Percentiles rank a stretch among this genome's conserved stretches.
Conservation (phyloP, 345 rosid genomes). For the Anacardium occidentale region DNA sequence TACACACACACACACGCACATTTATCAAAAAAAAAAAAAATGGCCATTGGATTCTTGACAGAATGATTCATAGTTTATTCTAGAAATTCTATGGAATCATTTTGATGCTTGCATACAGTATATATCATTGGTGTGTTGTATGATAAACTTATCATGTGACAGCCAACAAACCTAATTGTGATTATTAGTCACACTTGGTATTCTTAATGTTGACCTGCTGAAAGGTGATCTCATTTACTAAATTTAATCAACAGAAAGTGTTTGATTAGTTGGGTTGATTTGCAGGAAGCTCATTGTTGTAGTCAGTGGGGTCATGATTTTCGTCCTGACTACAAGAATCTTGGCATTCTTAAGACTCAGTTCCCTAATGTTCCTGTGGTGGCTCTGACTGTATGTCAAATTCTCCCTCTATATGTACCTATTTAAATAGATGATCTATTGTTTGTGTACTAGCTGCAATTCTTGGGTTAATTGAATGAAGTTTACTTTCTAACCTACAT, state of each 20-base stretch:
- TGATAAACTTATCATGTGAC: no score
- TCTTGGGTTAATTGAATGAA: constrained; percentile 12
- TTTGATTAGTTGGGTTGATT: constrained; percentile 25
- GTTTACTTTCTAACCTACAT: constrained; percentile 17
- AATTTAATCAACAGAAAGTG: neutral
- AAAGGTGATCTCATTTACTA: neutral
- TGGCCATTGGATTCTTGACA: no score
- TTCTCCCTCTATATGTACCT: constrained; percentile 1
- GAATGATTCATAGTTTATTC: no score
- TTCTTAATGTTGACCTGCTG: neutral
- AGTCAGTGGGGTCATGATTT: constrained; percentile 99
- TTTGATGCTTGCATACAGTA: no score
- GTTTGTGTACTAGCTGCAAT: constrained; percentile 3
- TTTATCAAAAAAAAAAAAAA: no score
- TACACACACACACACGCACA: no score
- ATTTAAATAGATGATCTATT: neutral
- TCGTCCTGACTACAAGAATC: constrained; percentile 96
- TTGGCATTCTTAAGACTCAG: constrained; percentile 88
- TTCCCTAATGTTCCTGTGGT: constrained; percentile 82
- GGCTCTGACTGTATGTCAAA: constrained; percentile 80
- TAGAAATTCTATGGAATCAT: no score
- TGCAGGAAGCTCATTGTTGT: constrained; percentile 99
- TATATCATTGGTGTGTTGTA: no score
- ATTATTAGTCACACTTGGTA: neutral
- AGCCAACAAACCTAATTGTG: neutral